Evolutionary conservation across 208 protist genomes (phyloP).

Genomic region (Trypanosoma theileri): DNA sequence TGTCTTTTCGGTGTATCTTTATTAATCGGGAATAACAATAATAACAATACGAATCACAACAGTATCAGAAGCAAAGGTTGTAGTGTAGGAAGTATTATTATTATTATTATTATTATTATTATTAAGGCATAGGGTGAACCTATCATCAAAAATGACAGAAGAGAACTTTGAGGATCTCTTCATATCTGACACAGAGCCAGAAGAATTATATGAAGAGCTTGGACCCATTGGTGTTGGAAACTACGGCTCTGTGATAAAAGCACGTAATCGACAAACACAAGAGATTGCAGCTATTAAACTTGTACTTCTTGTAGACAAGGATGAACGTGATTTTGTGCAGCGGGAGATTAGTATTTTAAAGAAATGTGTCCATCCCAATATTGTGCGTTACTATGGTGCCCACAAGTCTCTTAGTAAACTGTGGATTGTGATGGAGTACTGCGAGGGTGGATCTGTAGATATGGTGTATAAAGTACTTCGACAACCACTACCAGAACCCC

Average conservation of each 20-base stretch:
- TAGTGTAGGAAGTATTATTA: no score
- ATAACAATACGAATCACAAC: no score
- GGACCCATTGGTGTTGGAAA: slow-evolving; percentile 92
- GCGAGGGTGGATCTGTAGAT: slow-evolving; percentile 90
- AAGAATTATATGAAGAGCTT: slow-evolving; percentile 79
- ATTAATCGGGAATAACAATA: no score
- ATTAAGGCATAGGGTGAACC: no score
- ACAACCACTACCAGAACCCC: slow-evolving; percentile 66
- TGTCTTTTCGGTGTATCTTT: no score
- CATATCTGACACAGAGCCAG: slow-evolving; percentile 68
- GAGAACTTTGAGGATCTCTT: slow-evolving; percentile 52
- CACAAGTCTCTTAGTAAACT: slow-evolving; percentile 82
- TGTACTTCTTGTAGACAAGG: slow-evolving; percentile 79
- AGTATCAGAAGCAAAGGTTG: no score
- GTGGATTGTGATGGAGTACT: slow-evolving; percentile 95
- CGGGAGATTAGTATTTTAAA: slow-evolving; percentile 89
- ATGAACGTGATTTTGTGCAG: slow-evolving; percentile 74
- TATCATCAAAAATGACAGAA: slow-evolving; percentile 12
- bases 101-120: no score
- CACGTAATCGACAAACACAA: slow-evolving; percentile 66
- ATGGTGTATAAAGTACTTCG: slow-evolving; percentile 82
- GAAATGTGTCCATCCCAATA: slow-evolving; percentile 81
- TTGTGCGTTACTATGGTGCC: slow-evolving; percentile 88
- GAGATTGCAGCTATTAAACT: slow-evolving; percentile 90
- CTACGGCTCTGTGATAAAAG: slow-evolving; percentile 98